phyloP scores from a whole-genome alignment of 805 yeast species.

The Kodamaea leandrae region DNA sequence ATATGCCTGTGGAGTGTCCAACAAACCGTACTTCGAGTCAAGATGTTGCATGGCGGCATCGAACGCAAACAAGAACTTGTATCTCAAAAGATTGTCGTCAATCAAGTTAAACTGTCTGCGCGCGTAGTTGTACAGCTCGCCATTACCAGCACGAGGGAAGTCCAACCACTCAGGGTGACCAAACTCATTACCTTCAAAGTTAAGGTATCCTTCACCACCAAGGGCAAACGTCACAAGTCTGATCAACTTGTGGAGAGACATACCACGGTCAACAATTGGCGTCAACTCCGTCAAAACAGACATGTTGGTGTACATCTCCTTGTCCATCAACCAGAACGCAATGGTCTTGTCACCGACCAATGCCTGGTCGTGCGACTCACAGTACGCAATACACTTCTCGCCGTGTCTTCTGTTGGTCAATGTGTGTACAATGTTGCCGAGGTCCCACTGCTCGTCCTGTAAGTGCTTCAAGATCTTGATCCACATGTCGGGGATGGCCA shows the following conservation, averaged over 20 bases:
- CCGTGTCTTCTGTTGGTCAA: conserved; percentile 84
- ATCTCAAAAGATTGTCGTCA: conserved; percentile 76
- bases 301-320: conserved; percentile 97
- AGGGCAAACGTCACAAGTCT: conserved; percentile 80
- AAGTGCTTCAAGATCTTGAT: conserved; percentile 84
- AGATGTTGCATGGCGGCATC: conserved; percentile 81
- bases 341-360: conserved; percentile 94
- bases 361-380: conserved; percentile 97
- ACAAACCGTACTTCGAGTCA: conserved; percentile 71
- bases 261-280: conserved; percentile 81
- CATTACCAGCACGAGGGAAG: conserved; percentile 89
- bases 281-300: conserved; percentile 69
- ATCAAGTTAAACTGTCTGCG: conserved; percentile 90
- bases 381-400: conserved; percentile 86
- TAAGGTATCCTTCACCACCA: conserved; percentile 97
- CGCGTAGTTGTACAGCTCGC: conserved; percentile 87
- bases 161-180: conserved; percentile 99
- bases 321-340: conserved; percentile 98
- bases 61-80: conserved; percentile 74
- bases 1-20: conserved; percentile 68
- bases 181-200: conserved; percentile 96
- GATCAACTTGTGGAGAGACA: conserved; percentile 87
- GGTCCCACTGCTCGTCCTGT: conserved; percentile 87
- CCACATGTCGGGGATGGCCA: conserved; percentile 99
- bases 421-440: conserved; percentile 75